These are phyloP conservation scores for Hebeloma cylindrosporum DNA, from an alignment of 768 basidiomycete genomes.

Conservation along the genomic window DNA sequence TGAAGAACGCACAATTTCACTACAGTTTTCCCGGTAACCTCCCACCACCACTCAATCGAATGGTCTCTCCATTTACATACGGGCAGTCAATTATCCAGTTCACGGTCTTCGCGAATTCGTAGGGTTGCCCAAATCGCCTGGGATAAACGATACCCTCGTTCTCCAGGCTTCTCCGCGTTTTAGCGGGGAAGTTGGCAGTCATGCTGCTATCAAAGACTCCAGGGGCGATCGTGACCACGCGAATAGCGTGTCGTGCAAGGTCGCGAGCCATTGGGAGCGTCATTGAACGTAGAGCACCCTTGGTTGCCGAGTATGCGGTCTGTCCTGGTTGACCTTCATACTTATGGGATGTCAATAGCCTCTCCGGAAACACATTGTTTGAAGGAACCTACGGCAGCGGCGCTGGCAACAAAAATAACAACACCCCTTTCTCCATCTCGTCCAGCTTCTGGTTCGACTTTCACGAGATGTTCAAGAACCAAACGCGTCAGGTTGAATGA, in stretches of 20 bases:
- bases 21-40: slow-evolving; percentile 39
- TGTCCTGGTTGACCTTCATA: slow-evolving; percentile 60
- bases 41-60: slow-evolving; percentile 46
- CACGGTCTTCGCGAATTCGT: slow-evolving; percentile 52
- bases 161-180: slow-evolving; percentile 38
- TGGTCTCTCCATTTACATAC: slow-evolving; percentile 56
- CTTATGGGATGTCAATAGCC: slow-evolving; percentile 25
- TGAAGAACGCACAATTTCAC: background rate
- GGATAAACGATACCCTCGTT: slow-evolving; percentile 44
- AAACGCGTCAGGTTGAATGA: slow-evolving; percentile 60
- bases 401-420: slow-evolving; percentile 55
- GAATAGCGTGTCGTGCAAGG: slow-evolving; percentile 49
- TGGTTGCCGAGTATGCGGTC: slow-evolving; percentile 54
- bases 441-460: slow-evolving; percentile 44
- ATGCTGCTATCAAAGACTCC: slow-evolving; percentile 50
- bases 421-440: slow-evolving; percentile 57
- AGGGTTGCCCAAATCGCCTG: slow-evolving; percentile 44
- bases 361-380: background rate
- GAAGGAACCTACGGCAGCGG: slow-evolving; percentile 45
- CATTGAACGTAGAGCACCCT: slow-evolving; percentile 58
- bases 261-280: slow-evolving; percentile 63
- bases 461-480: slow-evolving; percentile 49
- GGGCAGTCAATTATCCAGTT: slow-evolving; percentile 49
- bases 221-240: slow-evolving; percentile 58
- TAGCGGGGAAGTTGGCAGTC: slow-evolving; percentile 37